Conservation (phyloP, 2,329 filamentous ascomycete species). For the Sclerotinia nivalis region DNA sequence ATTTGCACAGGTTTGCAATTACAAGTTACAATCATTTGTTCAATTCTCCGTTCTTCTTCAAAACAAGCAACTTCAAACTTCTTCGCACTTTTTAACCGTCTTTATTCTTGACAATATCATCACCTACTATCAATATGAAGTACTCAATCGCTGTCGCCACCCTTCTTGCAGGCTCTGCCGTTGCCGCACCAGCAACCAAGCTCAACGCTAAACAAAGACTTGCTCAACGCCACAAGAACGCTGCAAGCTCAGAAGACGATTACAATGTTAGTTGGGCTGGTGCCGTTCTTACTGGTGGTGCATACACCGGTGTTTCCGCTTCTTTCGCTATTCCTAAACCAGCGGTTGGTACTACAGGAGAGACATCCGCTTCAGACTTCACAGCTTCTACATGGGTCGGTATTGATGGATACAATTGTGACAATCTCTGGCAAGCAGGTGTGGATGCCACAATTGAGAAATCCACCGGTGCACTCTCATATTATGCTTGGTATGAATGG, state of each 20-base stretch:
- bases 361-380: constrained; percentile 34
- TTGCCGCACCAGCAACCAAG: constrained; percentile 12
- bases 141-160: neutral
- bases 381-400: constrained; percentile 56
- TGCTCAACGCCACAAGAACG: neutral
- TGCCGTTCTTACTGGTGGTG: constrained; percentile 41
- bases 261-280: constrained; percentile 44
- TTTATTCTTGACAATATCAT: neutral
- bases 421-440: constrained; percentile 54
- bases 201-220: constrained; percentile 15
- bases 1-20: constrained; percentile 5
- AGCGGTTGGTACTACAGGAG: constrained; percentile 20
- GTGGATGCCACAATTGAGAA: constrained; percentile 48
- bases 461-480: constrained; percentile 42
- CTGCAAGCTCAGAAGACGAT: neutral
- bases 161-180: neutral
- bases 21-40: neutral
- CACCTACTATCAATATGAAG: constrained; percentile 3
- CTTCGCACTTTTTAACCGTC: neutral
- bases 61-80: neutral
- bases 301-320: constrained; percentile 43
- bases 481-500: constrained; percentile 62
- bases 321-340: constrained; percentile 43
- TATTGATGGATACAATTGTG: constrained; percentile 62
- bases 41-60: neutral